Evolutionary conservation across 257 asterid genomes (phyloP).

Genomic region (Eustoma russellianum): DNA sequence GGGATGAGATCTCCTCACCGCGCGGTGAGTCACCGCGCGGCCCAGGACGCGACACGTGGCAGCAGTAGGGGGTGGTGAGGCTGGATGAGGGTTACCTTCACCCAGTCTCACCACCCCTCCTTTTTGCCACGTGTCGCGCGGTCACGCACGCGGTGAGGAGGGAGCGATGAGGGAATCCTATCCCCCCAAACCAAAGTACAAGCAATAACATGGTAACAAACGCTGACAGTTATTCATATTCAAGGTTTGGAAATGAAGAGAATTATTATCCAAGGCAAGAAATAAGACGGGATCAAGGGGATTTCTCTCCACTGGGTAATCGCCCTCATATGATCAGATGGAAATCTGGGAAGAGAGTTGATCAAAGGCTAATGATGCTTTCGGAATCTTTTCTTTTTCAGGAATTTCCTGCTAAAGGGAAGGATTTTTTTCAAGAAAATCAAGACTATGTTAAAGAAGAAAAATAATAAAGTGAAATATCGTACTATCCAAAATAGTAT

Average conservation of each 20-base stretch:
- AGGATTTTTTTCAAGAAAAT: constrained; percentile 31
- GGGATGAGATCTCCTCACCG: no score
- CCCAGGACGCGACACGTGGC: no score
- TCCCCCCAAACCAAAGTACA: no score
- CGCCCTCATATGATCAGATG: constrained; percentile 22
- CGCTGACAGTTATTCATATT: not conserved
- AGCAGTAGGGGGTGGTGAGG: no score
- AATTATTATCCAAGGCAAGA: not conserved
- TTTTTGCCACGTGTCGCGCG: no score
- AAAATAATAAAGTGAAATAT: constrained; percentile 16
- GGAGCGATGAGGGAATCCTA: no score
- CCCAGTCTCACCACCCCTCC: no score
- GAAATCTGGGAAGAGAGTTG: constrained; percentile 47
- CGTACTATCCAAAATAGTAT: constrained; percentile 32
- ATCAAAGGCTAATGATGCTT: constrained; percentile 26
- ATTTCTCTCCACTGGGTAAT: constrained; percentile 4
- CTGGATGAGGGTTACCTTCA: no score
- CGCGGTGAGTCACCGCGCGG: no score
- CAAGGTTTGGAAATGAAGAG: not conserved
- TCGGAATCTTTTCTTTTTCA: constrained; percentile 29
- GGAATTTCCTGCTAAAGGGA: constrained; percentile 28
- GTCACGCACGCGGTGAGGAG: no score
- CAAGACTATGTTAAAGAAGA: constrained; percentile 14
- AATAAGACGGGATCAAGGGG: not conserved
- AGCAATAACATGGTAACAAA: not conserved